Base-by-base conservation (phyloP, 306 rosid genomes). In the Pyrus betulifolia region DNA sequence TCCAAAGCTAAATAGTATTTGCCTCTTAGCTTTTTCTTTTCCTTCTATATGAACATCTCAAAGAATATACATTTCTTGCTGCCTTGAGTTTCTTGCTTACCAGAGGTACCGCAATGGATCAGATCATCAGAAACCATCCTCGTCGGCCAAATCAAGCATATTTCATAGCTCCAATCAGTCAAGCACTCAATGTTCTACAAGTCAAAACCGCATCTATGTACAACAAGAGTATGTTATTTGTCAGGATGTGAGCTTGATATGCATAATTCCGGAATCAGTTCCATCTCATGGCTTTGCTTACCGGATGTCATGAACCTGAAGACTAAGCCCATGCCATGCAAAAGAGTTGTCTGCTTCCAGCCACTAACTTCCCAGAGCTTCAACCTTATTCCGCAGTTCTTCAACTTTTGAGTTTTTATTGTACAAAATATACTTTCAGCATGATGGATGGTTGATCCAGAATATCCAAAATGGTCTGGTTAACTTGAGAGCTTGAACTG, bases 401-500 rank as follows among this genome's bases (percentile, higher is more conserved):
- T 86, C 77, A 57, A 73, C 80, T 82, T 80, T 42, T 69, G 82
- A 82, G 82, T 82, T 86, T 84, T 86, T 89, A 86, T 78, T 78
- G 81, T 78, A 83, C 82, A 83, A 71, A 15, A 81, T 73, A 79
- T 71, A 58, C 86, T 70, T 81, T 80, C 76, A 74, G 76, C 65
- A 71, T 74, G 88, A 83, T 59, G 79, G 80, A 75, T 71, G 74
- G 72, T 71, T 69, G 74, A 83, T 76, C 72, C 79, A 33, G 82
- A 61, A 79, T 67, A 78, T 71, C 83, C 80, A 73, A 70, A 79
- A 82, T 66, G 67, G 40, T 69, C 72, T 46, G 19, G 76, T 78
- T 79, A 76, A 80, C 82, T 78, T 74, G 78, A 64, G 54, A 81
- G 64, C 78, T 74, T 35, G 81, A 72, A 75, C 69, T n/a, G 81